These are phyloP conservation scores for Oropetium thomaeum DNA, from an alignment of 176 grass and related monocot species.

Conservation along the genomic window DNA sequence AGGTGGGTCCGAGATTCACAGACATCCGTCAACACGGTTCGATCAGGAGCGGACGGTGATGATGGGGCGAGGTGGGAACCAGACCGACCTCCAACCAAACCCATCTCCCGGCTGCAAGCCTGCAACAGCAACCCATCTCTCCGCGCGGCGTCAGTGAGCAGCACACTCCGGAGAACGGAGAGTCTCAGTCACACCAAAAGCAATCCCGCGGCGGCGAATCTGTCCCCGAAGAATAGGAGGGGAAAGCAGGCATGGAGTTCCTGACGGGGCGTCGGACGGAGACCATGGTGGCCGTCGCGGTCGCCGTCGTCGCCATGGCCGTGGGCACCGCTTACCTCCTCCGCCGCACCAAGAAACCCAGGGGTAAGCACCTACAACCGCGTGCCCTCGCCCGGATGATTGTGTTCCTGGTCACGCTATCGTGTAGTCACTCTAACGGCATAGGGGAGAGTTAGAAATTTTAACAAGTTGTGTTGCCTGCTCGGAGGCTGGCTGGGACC, in stretches of 20 bases:
- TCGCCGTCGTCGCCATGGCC: slow-evolving; percentile 57
- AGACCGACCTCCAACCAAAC: not conserved
- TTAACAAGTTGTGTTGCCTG: not conserved
- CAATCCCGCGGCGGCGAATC: not conserved
- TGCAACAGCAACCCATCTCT: not conserved
- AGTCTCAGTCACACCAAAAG: not conserved
- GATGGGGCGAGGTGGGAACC: not conserved
- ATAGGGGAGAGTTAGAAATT: not conserved
- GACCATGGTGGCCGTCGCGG: slow-evolving; percentile 49
- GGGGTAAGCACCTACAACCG: too few relatives aligned
- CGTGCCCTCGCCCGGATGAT: too few relatives aligned
- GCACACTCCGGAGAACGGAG: not conserved
- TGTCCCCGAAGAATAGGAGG: not conserved
- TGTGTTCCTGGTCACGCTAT: not conserved
- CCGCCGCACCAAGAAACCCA: slow-evolving; percentile 51
- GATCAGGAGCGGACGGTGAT: not conserved
- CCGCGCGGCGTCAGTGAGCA: not conserved
- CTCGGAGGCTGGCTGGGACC: not conserved
- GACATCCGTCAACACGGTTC: not conserved
- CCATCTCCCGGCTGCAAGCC: not conserved
- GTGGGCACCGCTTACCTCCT: slow-evolving; percentile 54
- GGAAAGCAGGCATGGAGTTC: slow-evolving; percentile 35
- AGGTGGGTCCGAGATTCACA: too few relatives aligned
- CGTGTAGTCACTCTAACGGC: not conserved
- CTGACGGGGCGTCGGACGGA: slow-evolving; percentile 29